These are phyloP conservation scores for Suillus subalutaceus DNA, from an alignment of 768 basidiomycete genomes.

Conservation along the genomic window DNA sequence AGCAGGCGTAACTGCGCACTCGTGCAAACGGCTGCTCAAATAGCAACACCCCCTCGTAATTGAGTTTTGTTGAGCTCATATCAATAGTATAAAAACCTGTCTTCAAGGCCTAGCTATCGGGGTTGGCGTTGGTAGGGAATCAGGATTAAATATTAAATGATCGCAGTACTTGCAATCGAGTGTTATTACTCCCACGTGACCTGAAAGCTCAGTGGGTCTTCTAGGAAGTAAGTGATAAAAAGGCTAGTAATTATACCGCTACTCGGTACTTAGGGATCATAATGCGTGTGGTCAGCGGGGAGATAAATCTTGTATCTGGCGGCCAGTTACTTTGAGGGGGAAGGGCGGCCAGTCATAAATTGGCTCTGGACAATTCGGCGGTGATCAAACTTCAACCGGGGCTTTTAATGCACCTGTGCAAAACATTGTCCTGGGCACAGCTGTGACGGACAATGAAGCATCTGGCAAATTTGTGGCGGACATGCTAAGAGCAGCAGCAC, in stretches of 20 bases:
- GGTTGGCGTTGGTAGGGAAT: neutral
- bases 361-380: neutral
- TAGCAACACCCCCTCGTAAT: constrained; percentile 72
- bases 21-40: constrained; percentile 85
- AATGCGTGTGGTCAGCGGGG: neutral
- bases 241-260: neutral
- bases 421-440: neutral
- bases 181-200: constrained; percentile 27
- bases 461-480: neutral
- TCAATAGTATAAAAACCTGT: constrained; percentile 13
- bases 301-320: neutral
- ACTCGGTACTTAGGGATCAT: neutral
- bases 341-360: neutral
- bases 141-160: neutral
- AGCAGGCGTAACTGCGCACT: constrained; percentile 41
- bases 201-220: neutral
- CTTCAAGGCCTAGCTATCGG: neutral
- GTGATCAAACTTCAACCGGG: neutral
- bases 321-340: neutral
- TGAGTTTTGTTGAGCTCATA: constrained; percentile 53
- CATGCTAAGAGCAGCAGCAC: neutral
- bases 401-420: neutral
- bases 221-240: neutral
- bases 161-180: constrained; percentile 19
- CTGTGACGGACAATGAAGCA: neutral